A percentile compares a stretch with the other conserved stretches of the same genome.
Conservation (phyloP, 768 basidiomycete genomes). For the Tricholoma sp. region DNA sequence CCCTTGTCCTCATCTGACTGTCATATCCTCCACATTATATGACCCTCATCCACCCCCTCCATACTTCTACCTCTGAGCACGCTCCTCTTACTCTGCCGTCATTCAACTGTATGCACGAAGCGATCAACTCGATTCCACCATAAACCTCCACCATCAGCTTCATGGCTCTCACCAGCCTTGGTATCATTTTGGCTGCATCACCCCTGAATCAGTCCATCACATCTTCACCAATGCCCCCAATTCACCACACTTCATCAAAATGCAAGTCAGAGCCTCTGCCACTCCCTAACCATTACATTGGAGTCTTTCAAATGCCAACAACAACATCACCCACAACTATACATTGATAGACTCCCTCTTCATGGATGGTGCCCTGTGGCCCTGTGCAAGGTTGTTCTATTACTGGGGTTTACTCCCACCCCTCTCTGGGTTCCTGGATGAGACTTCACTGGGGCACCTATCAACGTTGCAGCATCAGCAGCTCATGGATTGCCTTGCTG, state of each 20-base stretch:
- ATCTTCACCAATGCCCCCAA: neutral
- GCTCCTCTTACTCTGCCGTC: too few relatives aligned
- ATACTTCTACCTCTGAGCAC: too few relatives aligned
- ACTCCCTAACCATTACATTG: neutral
- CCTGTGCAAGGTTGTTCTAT: neutral
- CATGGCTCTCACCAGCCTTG: neutral
- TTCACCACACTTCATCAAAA: neutral
- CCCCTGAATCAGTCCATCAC: neutral
- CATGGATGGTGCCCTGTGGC: neutral
- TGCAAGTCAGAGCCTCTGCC: too few relatives aligned
- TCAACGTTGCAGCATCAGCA: neutral
- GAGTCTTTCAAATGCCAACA: neutral
- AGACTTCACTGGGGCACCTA: neutral
- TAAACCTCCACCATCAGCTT: too few relatives aligned
- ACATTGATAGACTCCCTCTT: neutral
- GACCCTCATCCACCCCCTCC: too few relatives aligned
- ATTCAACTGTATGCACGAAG: too few relatives aligned
- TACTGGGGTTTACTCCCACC: neutral
- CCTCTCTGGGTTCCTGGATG: neutral
- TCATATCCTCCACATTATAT: too few relatives aligned
- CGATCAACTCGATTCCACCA: too few relatives aligned
- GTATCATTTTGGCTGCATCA: neutral
- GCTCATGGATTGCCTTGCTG: neutral
- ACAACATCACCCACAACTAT: neutral
- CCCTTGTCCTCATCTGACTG: too few relatives aligned